Evolutionary conservation across 805 yeast genomes (phyloP), one percentile per base, ranked within the genome.

Genomic region (Candida corydali): DNA sequence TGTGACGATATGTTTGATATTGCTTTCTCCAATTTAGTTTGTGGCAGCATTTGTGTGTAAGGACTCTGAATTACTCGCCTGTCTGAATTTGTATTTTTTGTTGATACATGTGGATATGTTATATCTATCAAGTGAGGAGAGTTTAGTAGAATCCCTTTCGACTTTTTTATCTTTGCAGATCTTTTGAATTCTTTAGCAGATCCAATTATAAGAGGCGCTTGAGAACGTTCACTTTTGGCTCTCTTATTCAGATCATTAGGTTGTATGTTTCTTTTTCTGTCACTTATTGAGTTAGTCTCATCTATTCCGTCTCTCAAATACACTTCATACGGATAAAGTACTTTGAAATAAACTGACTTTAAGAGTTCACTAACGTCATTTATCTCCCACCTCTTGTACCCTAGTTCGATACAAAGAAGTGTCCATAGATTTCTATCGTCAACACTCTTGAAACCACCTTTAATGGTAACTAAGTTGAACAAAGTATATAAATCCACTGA

Each of bases 321-420:
- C 17, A 37, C 16, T 39, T 63, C 69, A 29, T 57, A 54, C 1
- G 66, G 66, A 38, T 56, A 57, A 15, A 63, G 43, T 19, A 61
- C 52, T 33, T 72, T 69, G 40, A 69, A 67, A 49, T 80, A 81
- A 1, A 83, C 75, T 1, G 76, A 57, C 49, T 81, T 76, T 42
- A 84, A 60, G 1, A 87, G 73, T 11, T 87, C 74, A 10, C 86
- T 78, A 30, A 83, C 55, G 9, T 87, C 80, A 22, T 85, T 79
- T 75, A 81, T 79, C 35, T 80, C 78, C 46, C 78, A 73, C 2
- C 86, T 87, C 22, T 77, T 72, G 52, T 80, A 83, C 0, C 95
- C 94, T 34, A 86, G 60, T 47, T 85, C 95, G 37, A 88, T 67
- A 10, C 91, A 91, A 8, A 86, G 73, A 50, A 83, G 87, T 1